Evolutionary conservation across 2,329 filamentous ascomycete genomes (phyloP).

Genomic region (Clarireedia homoeocarpa): DNA sequence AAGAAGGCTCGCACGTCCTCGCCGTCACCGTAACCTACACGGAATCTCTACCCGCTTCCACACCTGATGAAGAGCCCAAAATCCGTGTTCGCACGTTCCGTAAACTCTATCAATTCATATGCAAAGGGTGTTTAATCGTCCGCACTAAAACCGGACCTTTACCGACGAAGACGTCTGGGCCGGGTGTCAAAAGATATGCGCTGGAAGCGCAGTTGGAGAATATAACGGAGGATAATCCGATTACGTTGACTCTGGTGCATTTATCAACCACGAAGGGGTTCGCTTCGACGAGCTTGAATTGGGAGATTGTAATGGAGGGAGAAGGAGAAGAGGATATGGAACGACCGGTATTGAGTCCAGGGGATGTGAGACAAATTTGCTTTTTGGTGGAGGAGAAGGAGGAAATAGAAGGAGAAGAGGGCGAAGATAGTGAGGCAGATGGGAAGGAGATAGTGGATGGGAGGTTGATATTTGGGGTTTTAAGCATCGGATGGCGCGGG

Average conservation of each 20-base stretch:
- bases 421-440: constrained; percentile 7
- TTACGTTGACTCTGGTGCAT: constrained; percentile 64
- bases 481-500: constrained; percentile 82
- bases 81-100: constrained; percentile 72
- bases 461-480: constrained; percentile 64
- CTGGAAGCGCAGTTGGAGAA: constrained; percentile 96
- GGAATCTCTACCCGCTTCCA: constrained; percentile 66
- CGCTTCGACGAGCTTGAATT: constrained; percentile 48
- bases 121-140: constrained; percentile 82
- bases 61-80: constrained; percentile 20
- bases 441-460: constrained; percentile 41
- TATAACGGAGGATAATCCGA: constrained; percentile 66
- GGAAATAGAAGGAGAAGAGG: constrained; percentile 27
- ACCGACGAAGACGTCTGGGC: constrained; percentile 18
- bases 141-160: constrained; percentile 71
- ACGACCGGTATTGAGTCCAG: constrained; percentile 53
- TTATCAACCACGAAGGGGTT: constrained; percentile 47
- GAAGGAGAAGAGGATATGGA: constrained; percentile 34
- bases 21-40: constrained; percentile 93
- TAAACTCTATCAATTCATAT: constrained; percentile 95
- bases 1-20: constrained; percentile 89
- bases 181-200: constrained; percentile 46
- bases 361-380: constrained; percentile 59
- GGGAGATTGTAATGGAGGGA: constrained; percentile 33
- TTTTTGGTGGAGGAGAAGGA: constrained; percentile 44